Percentiles rank a stretch among this genome's conserved stretches.
These are phyloP conservation scores for Saccharomyces hybrid DNA, from an alignment of 1,139 yeast species.

Conservation along the genomic window DNA sequence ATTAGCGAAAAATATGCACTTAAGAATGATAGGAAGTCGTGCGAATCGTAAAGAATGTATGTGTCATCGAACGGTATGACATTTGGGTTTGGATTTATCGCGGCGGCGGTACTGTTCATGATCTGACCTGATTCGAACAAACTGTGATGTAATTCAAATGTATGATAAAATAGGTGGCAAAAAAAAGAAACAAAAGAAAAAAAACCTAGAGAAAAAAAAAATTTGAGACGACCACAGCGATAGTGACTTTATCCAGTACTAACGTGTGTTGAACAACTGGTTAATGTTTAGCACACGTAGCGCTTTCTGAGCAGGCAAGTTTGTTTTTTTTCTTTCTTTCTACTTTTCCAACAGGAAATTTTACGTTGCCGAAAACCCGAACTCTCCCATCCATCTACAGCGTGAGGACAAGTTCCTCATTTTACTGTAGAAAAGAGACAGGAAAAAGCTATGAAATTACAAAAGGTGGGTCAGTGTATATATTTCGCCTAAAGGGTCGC, in stretches of 20 bases:
- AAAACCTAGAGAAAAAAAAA: not conserved
- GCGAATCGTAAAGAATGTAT: constrained; percentile 69
- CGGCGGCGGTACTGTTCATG: not conserved
- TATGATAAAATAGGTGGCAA: not conserved
- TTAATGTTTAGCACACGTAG: not conserved
- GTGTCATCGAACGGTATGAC: constrained; percentile 49
- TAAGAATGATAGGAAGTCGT: constrained; percentile 50
- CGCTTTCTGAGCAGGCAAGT: not conserved
- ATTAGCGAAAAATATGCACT: constrained; percentile 70
- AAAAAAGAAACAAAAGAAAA: not conserved
- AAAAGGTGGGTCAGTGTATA: too few relatives aligned
- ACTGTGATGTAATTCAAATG: constrained; percentile 26
- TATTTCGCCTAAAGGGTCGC: too few relatives aligned
- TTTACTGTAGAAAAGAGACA: too few relatives aligned
- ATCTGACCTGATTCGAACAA: not conserved
- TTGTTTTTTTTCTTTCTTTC: not conserved
- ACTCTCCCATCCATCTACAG: not conserved
- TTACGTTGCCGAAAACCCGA: not conserved
- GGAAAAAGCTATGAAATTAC: too few relatives aligned
- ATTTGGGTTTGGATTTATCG: constrained; percentile 12
- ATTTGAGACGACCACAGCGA: not conserved
- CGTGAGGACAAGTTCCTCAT: not conserved
- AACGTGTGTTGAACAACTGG: not conserved
- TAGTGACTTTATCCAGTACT: not conserved
- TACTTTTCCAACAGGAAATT: not conserved